Base-by-base conservation (phyloP, 1,139 yeast species). In the Taphrina betulina region DNA sequence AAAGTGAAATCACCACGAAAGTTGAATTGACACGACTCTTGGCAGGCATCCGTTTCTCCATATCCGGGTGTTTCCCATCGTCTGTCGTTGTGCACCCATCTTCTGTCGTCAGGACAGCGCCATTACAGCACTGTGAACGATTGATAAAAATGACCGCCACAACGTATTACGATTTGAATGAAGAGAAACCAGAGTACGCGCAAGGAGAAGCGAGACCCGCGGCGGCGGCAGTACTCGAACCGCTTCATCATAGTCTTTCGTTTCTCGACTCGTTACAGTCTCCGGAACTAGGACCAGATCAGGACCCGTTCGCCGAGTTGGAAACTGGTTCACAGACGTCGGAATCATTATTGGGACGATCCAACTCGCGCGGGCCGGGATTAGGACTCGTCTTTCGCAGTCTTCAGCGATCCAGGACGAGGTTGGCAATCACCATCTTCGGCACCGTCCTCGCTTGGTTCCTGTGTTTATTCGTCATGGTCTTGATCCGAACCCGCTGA, bases 221-320 rank as follows among this genome's bases (percentile, higher is more conserved):
- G n/a, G n/a, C n/a, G n/a, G n/a, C n/a, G n/a, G n/a, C n/a, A n/a
- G n/a, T n/a, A 17, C 14, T 23, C 10, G 42, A 38, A 38, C 42
- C 42, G 24, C 42, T 38, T 3, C 42, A 38, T 22, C 42, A 38
- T 29, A 38, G 42, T 22, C 23, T n/a, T 22, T 38, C 42, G 29
- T 38, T 38, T 29, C 12, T 38, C 12, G 42, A 38, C 8, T 38
- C 42, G 17, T 17, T 38, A 12, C 29, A 20, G 4, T 38, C 42
- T 2, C 42, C 29, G 2, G 42, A 38, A 2, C 10, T 20, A 12
- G 14, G 8, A 14, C 10, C 29, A 5, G 23, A 22, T 12, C 22
- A 22, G 23, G 42, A 38, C 14, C 42, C 42, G 1, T 38, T 38
- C 29, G 42, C 3, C 17, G 42, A 38, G 17, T 19, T 38, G 29